Conservation (phyloP, 208 protist genomes). For the Acanthamoeba triangularis region DNA sequence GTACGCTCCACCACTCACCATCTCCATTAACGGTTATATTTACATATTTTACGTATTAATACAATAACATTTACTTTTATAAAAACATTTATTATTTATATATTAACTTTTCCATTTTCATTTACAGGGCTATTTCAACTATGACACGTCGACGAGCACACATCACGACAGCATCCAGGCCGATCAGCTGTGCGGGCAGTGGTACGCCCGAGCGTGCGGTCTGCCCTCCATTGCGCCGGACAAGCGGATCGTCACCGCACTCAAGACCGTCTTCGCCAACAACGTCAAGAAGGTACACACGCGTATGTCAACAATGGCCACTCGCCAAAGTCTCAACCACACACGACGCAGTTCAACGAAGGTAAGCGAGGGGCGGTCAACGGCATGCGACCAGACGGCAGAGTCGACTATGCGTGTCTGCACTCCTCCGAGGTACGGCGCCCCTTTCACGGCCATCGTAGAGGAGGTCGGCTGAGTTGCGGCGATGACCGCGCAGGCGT, state of each 20-base stretch:
- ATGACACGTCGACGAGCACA: conserved; percentile 76
- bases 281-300: conserved; percentile 80
- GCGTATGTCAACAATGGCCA: neutral
- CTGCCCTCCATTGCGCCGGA: conserved; percentile 39
- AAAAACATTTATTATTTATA: too few species aligned
- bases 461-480: neutral
- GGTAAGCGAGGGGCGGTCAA: conserved; percentile 87
- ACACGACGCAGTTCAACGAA: neutral
- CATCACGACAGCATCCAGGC: conserved; percentile 86
- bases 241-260: conserved; percentile 37
- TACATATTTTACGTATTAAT: too few species aligned
- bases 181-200: conserved; percentile 86
- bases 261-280: conserved; percentile 80
- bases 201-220: conserved; percentile 83
- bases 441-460: neutral
- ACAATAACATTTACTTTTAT: too few species aligned
- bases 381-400: conserved; percentile 89
- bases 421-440: conserved; percentile 86
- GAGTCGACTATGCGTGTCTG: conserved; percentile 82
- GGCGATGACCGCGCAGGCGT: conserved; percentile 39
- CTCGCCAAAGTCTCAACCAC: neutral
- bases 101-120: neutral
- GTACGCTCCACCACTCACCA: neutral
- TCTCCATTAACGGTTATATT: too few species aligned
- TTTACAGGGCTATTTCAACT: conserved; percentile 85